Base-by-base conservation (phyloP, 495 filamentous ascomycete genomes). In the Trichoderma parareesei region DNA sequence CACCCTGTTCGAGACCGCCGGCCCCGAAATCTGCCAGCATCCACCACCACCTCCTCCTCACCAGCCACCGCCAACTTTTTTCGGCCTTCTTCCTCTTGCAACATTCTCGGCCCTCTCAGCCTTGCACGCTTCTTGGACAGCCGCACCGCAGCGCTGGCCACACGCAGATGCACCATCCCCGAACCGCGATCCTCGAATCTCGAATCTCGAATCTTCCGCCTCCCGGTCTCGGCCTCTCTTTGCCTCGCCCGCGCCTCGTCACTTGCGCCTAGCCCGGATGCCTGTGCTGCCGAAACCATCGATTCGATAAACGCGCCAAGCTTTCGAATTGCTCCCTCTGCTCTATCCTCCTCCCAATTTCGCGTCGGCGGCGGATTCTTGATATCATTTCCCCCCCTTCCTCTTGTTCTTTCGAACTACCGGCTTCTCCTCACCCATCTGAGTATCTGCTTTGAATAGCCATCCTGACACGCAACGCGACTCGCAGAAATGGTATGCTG, bases 291-390 rank as follows among this genome's bases (percentile, higher is more conserved):
- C 53, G 53, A 35, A 35, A 14, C 53, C 53, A 10, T 57, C 53
- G 53, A 57, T 14, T 57, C 10, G 53, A 57, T 57, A 57, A 27
- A 57, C 53, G 53, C 53, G 53, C 53, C 18, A 57, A 57, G 53
- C 53, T 57, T 57, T 14, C 53, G 27, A 48, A 11, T 48, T 48
- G 53, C 53, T 57, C 37, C 27, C 53, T 57, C 33, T 57, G 7
- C 53, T 37, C 53, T 41, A 27, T 37, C 27, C 10, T 57, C 27
- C 27, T 27, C 53, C 37, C 53, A n/a, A 57, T 6, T 14, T 3
- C 37, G 27, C 16, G 27, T 18, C 53, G 10, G 53, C 53, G 20
- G 37, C 53, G 48, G 27, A 27, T 27, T 27, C 27, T 27, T 27
- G 27, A 27, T 11, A 8, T n/a, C 46, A 7, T 49, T 49, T 20